Conservation (phyloP, 148 eudicot genomes). For the Cornus florida region DNA sequence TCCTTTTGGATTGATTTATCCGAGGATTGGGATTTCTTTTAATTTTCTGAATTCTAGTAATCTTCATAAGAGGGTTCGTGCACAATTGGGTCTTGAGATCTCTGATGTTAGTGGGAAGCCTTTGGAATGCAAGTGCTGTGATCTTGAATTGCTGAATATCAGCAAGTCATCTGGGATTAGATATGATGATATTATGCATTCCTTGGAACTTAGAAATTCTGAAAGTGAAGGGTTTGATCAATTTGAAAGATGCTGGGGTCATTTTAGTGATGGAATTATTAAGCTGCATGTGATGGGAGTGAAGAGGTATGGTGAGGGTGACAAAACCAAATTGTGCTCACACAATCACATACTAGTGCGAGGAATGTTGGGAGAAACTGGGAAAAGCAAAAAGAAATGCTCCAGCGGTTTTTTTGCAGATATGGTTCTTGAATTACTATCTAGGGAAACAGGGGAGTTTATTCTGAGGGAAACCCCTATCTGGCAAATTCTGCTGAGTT, state of each 20-base stretch:
- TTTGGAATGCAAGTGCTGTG: conserved; percentile 71
- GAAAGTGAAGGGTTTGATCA: conserved; percentile 26
- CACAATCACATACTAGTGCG: conserved; percentile 47
- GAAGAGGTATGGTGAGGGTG: conserved; percentile 23
- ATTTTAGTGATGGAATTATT: conserved; percentile 34
- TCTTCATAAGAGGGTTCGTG: conserved; percentile 28
- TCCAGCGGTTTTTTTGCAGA: conserved; percentile 46
- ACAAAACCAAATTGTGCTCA: conserved; percentile 15
- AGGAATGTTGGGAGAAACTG: conserved; percentile 27
- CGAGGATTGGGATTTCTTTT: conserved; percentile 51
- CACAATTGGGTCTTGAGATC: conserved; percentile 67
- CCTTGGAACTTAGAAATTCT: conserved; percentile 22
- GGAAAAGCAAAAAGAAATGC: conserved; percentile 37
- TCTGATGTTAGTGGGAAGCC: conserved; percentile 71
- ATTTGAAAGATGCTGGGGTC: conserved; percentile 20
- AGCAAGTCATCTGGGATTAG: conserved; percentile 19
- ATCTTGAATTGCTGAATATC: conserved; percentile 63
- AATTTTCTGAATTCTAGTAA: conserved; percentile 18
- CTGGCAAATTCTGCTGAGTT: conserved; percentile 82
- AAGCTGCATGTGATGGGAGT: conserved; percentile 55
- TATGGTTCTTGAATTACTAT: conserved; percentile 61
- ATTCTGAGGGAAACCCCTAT: conserved; percentile 40
- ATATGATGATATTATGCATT: conserved; percentile 20
- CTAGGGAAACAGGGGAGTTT: conserved; percentile 35
- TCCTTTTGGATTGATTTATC: conserved; percentile 76